Evolutionary conservation across 2,329 filamentous ascomycete species (phyloP).

Genomic region (Fusarium praegraminearum): DNA sequence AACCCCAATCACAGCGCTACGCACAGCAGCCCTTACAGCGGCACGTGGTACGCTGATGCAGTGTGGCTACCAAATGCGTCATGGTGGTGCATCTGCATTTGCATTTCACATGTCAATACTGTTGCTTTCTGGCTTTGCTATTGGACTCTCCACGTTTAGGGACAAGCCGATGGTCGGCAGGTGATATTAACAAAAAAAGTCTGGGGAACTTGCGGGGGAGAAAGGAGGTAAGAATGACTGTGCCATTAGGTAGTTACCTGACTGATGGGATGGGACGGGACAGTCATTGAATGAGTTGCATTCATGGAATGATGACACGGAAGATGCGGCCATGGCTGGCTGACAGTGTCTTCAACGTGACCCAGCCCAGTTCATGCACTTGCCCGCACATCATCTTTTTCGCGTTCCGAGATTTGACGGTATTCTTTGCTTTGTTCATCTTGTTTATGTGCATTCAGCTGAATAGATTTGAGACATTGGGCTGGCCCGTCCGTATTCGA

Average conservation of each 20-base stretch:
- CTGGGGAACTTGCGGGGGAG: slow-evolving; percentile 43
- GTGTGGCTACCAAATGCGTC: slow-evolving; percentile 30
- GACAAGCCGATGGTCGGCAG: slow-evolving; percentile 37
- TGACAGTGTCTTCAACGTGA: slow-evolving; percentile 20
- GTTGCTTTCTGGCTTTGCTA: background rate
- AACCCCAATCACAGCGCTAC: slow-evolving; percentile 21
- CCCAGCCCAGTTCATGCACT: slow-evolving; percentile 7
- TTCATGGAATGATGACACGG: background rate
- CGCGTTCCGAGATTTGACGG: background rate
- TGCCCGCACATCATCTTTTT: slow-evolving; percentile 4
- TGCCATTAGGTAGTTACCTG: background rate
- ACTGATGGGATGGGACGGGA: background rate
- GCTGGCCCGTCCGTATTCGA: slow-evolving; percentile 12
- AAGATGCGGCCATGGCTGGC: slow-evolving; percentile 14
- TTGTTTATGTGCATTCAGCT: slow-evolving; percentile 11
- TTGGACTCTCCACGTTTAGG: slow-evolving; percentile 32
- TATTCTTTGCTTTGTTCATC: background rate
- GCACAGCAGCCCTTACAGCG: slow-evolving; percentile 11
- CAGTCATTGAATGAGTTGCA: background rate
- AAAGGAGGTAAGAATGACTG: background rate
- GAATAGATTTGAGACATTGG: slow-evolving; percentile 27
- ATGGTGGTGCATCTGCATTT: slow-evolving; percentile 19
- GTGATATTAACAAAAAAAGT: slow-evolving; percentile 31
- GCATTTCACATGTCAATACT: slow-evolving; percentile 34
- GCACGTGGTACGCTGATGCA: slow-evolving; percentile 37